A percentile compares a stretch with the other conserved stretches of the same genome.
phyloP scores from a whole-genome alignment of 345 rosid genomes.

The Gynandropsis gynandra region DNA sequence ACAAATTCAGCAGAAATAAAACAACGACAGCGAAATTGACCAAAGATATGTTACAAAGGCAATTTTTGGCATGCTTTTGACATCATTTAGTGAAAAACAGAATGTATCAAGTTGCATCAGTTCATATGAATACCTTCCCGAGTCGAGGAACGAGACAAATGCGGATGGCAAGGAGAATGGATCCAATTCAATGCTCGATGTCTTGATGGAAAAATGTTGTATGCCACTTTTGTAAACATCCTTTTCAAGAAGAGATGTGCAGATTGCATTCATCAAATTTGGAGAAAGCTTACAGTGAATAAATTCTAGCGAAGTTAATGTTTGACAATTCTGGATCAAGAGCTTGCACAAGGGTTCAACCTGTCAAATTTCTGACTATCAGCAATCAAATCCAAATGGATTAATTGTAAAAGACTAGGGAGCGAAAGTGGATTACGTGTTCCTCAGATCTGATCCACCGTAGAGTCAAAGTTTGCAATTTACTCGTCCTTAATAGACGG shows the following conservation, averaged over 20 bases:
- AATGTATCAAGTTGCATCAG: background rate
- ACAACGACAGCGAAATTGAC: constrained; percentile 12
- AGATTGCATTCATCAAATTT: constrained; percentile 40
- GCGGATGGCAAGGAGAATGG: constrained; percentile 33
- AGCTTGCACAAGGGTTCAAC: constrained; percentile 64
- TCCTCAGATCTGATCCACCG: constrained; percentile 58
- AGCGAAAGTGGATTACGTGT: constrained; percentile 47
- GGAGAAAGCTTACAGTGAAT: constrained; percentile 69
- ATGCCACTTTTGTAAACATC: constrained; percentile 35
- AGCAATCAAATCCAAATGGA: constrained; percentile 6
- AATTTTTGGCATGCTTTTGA: constrained; percentile 16
- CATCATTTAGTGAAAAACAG: background rate
- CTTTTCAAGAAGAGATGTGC: constrained; percentile 34
- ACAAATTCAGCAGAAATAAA: constrained; percentile 7
- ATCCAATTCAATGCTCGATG: constrained; percentile 46
- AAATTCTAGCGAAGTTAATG: constrained; percentile 64
- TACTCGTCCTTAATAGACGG: constrained; percentile 44
- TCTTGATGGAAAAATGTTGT: constrained; percentile 43
- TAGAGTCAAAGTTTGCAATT: constrained; percentile 53
- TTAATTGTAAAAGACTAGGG: constrained; percentile 11
- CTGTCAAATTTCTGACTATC: constrained; percentile 35
- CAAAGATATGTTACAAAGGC: background rate
- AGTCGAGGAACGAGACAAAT: constrained; percentile 51
- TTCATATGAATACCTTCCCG: constrained; percentile 47
- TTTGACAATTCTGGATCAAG: constrained; percentile 51